Evolutionary conservation across 2,329 filamentous ascomycete species (phyloP).

Genomic region (Colletotrichum tanaceti): DNA sequence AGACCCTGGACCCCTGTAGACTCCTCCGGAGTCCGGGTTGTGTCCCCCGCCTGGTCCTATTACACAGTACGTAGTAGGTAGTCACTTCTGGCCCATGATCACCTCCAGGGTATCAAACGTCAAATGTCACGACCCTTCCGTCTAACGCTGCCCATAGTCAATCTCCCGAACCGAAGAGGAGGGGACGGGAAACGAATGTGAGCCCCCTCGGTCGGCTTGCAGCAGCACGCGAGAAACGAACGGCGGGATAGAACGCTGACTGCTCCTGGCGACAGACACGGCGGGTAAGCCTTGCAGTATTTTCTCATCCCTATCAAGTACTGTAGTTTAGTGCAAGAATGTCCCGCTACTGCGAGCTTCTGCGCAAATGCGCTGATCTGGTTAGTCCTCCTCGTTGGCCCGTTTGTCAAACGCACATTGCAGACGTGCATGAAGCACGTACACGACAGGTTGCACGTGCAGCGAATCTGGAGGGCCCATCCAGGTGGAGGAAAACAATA

Average conservation of each 20-base stretch:
- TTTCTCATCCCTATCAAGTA: not conserved
- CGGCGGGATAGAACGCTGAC: not conserved
- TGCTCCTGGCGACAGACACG: not conserved
- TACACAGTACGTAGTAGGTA: conserved; percentile 6
- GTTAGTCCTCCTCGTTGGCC: conserved; percentile 10
- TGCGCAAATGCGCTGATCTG: conserved; percentile 29
- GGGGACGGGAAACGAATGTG: not conserved
- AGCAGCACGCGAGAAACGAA: not conserved
- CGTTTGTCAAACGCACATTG: conserved; percentile 25
- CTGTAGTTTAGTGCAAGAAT: not conserved
- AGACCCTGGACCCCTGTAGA: conserved; percentile 27
- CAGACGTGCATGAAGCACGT: conserved; percentile 12
- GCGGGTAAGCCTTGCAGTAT: not conserved
- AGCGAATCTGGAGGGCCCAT: conserved; percentile 16
- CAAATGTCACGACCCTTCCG: not conserved
- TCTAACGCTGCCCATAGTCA: not conserved
- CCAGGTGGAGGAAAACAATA: conserved; percentile 13
- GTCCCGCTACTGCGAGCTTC: conserved; percentile 20
- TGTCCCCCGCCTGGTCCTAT: conserved; percentile 20
- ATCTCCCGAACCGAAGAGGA: not conserved
- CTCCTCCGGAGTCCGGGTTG: conserved; percentile 25
- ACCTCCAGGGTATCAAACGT: conserved; percentile 8
- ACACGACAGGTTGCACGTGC: conserved; percentile 17
- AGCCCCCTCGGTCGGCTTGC: not conserved
- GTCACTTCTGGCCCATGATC: conserved; percentile 13